Percentiles rank a stretch among this genome's conserved stretches.
Evolutionary conservation across 2,329 filamentous ascomycete genomes (phyloP).

Genomic region (Microcyclospora pomicola): DNA sequence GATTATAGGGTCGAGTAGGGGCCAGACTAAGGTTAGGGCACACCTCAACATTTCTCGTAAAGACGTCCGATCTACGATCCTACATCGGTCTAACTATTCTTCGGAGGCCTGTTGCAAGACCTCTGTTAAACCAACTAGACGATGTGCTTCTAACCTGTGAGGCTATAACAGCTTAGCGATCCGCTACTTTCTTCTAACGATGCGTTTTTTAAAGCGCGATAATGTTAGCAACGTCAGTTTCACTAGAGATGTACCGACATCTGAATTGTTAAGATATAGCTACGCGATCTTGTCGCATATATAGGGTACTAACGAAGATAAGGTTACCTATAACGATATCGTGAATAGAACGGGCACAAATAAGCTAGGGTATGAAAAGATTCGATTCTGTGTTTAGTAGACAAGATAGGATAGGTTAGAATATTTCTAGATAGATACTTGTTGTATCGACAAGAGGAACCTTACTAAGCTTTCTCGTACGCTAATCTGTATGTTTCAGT

Average conservation of each 20-base stretch:
- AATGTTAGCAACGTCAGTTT: neutral
- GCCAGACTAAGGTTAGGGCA: no score
- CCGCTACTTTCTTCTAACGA: no score
- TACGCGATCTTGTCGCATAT: conserved; percentile 9
- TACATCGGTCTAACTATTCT: no score
- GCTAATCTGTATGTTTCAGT: conserved; percentile 12
- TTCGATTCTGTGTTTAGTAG: conserved; percentile 3
- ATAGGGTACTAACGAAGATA: conserved; percentile 2
- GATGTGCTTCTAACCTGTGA: no score
- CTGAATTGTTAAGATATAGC: neutral
- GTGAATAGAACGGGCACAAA: neutral
- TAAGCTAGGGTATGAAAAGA: conserved; percentile 1
- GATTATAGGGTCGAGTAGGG: no score
- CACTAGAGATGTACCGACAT: neutral
- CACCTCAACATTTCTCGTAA: no score
- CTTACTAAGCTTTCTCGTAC: conserved; percentile 9
- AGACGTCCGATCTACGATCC: no score
- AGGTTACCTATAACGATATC: conserved; percentile 6
- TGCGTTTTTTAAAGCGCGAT: neutral
- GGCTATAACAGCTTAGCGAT: no score
- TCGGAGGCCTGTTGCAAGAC: no score
- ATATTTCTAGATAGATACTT: conserved; percentile 12
- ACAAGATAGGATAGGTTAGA: conserved; percentile 5
- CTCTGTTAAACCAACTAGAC: no score
- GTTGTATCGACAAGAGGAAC: conserved; percentile 12